Evolutionary conservation across 345 rosid species (phyloP).

Genomic region (Syzygium aromaticum): DNA sequence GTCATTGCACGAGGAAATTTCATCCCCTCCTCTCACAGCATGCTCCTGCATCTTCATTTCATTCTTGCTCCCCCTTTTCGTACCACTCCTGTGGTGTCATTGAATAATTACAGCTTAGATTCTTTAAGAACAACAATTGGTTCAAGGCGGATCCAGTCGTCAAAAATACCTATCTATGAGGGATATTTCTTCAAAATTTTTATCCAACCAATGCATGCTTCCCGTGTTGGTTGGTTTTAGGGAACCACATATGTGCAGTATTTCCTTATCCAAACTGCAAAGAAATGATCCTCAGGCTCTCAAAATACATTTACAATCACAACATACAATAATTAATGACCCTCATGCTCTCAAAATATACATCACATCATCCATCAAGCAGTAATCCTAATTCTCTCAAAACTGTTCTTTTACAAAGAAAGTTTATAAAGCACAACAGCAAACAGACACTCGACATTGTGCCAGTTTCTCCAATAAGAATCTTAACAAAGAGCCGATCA

Average conservation of each 20-base stretch:
- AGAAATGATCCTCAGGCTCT: not conserved
- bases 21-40: not conserved
- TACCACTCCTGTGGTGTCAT: conserved; percentile 14
- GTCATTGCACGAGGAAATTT: conserved; percentile 1
- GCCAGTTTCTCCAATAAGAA: not conserved
- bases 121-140: not conserved
- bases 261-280: conserved; percentile 74
- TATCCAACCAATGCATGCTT: conserved; percentile 51
- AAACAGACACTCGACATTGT: not conserved
- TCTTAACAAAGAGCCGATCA: not conserved
- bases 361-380: not conserved
- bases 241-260: conserved; percentile 63
- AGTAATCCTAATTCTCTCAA: not conserved
- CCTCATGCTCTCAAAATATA: conserved; percentile 1
- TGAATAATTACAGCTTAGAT: not conserved
- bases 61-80: conserved; percentile 26
- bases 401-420: not conserved
- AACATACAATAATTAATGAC: not conserved
- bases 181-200: conserved; percentile 18
- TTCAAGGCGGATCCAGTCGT: not conserved
- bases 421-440: not conserved
- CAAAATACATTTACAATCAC: not conserved
- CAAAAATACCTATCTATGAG: conserved; percentile 26
- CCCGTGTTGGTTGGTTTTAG: conserved; percentile 48
- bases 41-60: conserved; percentile 12